Percentiles rank a stretch among this genome's conserved stretches.
These are phyloP conservation scores for Coprinopsis sp. DNA, from an alignment of 768 basidiomycete genomes.

Conservation along the genomic window DNA sequence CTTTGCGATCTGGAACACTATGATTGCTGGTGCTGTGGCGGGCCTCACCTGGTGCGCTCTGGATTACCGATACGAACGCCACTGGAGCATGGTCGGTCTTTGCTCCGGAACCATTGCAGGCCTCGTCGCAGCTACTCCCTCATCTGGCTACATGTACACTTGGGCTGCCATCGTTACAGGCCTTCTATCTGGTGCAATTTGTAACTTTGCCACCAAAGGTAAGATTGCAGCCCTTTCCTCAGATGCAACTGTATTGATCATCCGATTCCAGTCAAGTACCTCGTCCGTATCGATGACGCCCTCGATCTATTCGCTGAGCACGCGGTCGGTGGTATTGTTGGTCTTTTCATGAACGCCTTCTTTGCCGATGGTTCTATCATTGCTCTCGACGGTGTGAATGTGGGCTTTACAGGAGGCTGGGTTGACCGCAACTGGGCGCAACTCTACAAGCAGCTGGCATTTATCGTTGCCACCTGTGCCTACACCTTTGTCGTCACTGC, in stretches of 20 bases:
- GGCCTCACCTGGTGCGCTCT: slow-evolving; percentile 81
- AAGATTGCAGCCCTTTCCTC: slow-evolving; percentile 21
- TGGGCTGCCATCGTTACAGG: slow-evolving; percentile 80
- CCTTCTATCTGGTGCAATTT: slow-evolving; percentile 60
- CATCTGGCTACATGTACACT: slow-evolving; percentile 74
- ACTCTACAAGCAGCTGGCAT: slow-evolving; percentile 72
- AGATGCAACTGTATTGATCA: neutral
- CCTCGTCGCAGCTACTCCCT: slow-evolving; percentile 84
- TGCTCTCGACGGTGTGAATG: slow-evolving; percentile 62
- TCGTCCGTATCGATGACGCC: slow-evolving; percentile 76
- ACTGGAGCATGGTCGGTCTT: slow-evolving; percentile 88
- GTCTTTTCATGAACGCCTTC: slow-evolving; percentile 66
- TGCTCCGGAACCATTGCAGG: slow-evolving; percentile 92
- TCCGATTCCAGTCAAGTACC: slow-evolving; percentile 51
- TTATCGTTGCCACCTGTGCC: slow-evolving; percentile 49
- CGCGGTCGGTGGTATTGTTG: slow-evolving; percentile 79
- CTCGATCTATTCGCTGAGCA: slow-evolving; percentile 93
- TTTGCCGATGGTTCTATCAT: slow-evolving; percentile 67
- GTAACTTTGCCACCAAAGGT: slow-evolving; percentile 85
- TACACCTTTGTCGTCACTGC: slow-evolving; percentile 65
- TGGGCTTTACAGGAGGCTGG: slow-evolving; percentile 57
- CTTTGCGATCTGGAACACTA: slow-evolving; percentile 84
- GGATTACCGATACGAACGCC: slow-evolving; percentile 74
- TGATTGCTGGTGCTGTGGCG: slow-evolving; percentile 77
- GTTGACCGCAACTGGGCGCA: slow-evolving; percentile 75